Evolutionary conservation across 2,329 filamentous ascomycete species (phyloP).

Genomic region (Colletotrichum sojae): DNA sequence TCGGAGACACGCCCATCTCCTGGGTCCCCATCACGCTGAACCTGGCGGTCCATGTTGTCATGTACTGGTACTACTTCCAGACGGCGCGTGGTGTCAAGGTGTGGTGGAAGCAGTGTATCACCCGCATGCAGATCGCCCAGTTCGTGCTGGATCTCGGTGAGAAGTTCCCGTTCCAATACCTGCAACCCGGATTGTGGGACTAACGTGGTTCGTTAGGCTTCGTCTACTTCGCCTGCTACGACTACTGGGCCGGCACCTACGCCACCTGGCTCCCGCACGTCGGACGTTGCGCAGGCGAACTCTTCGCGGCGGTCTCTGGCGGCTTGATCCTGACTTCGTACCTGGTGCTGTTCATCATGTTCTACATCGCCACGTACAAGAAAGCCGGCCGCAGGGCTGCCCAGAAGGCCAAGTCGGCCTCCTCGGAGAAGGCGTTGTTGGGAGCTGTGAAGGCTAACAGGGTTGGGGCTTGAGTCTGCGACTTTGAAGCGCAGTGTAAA

Average conservation of each 20-base stretch:
- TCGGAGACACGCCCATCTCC: slow-evolving; percentile 86
- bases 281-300: slow-evolving; percentile 81
- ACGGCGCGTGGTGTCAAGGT: slow-evolving; percentile 88
- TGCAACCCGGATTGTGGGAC: slow-evolving; percentile 8
- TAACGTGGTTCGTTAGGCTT: slow-evolving; percentile 18
- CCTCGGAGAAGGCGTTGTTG: slow-evolving; percentile 13
- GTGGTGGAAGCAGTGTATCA: slow-evolving; percentile 98
- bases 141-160: slow-evolving; percentile 90
- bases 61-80: slow-evolving; percentile 99
- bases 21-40: slow-evolving; percentile 90
- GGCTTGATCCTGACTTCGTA: slow-evolving; percentile 83
- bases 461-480: neutral
- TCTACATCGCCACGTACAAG: slow-evolving; percentile 73
- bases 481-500: too few relatives aligned
- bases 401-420: slow-evolving; percentile 1
- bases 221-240: slow-evolving; percentile 82
- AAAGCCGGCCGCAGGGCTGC: slow-evolving; percentile 14
- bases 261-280: slow-evolving; percentile 78
- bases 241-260: slow-evolving; percentile 81
- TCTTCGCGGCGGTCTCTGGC: slow-evolving; percentile 82
- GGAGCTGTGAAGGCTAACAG: neutral
- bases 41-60: slow-evolving; percentile 87
- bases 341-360: slow-evolving; percentile 82
- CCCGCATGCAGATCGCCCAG: slow-evolving; percentile 88
- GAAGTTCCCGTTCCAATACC: slow-evolving; percentile 47